phyloP scores from a whole-genome alignment of 176 grass and related monocot species.

The Aegilops longissima region DNA sequence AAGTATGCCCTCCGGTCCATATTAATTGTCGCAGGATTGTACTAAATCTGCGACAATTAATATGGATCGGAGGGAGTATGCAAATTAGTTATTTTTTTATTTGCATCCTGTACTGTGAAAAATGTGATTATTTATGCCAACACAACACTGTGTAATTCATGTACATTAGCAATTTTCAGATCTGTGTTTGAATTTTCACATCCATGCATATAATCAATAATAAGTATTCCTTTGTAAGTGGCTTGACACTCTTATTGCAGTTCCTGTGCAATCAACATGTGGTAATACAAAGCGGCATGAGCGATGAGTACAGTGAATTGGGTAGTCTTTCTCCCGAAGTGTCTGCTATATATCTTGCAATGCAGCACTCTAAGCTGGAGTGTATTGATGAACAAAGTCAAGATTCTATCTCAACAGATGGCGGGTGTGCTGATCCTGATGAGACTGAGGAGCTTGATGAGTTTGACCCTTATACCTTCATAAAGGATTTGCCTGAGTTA shows the following conservation, averaged over 20 bases:
- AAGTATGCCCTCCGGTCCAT: background rate
- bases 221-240: background rate
- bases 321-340: constrained; percentile 85
- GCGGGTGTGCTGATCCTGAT: constrained; percentile 47
- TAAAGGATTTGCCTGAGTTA: constrained; percentile 85
- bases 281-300: constrained; percentile 40
- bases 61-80: background rate
- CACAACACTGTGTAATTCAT: background rate
- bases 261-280: constrained; percentile 34
- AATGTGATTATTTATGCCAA: background rate
- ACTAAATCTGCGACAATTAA: no score
- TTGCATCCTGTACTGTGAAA: background rate
- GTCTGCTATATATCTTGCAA: constrained; percentile 68
- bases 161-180: background rate
- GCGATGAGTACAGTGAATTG: constrained; percentile 70
- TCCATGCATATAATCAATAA: background rate
- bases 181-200: background rate
- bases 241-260: background rate
- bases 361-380: constrained; percentile 76
- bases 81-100: background rate
- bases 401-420: constrained; percentile 66
- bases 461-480: constrained; percentile 80
- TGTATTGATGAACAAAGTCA: constrained; percentile 87
- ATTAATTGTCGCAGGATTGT: no score
- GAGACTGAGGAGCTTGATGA: constrained; percentile 66